phyloP scores from a whole-genome alignment of 768 basidiomycete genomes.

The Mycena latifolia region DNA sequence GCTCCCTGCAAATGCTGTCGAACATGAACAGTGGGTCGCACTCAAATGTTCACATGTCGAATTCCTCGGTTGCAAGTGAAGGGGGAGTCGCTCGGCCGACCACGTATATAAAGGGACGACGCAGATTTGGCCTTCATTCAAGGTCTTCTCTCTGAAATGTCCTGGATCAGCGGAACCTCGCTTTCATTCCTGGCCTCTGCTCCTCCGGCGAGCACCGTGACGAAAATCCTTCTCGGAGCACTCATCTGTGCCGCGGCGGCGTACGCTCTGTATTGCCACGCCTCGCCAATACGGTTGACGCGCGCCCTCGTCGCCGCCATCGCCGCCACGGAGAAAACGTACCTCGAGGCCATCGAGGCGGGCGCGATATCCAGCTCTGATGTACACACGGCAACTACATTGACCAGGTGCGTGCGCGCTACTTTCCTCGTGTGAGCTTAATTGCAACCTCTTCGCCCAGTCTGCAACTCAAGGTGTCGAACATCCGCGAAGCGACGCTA shows the following conservation, averaged over 20 bases:
- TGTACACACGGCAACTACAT: neutral
- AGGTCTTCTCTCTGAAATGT: neutral
- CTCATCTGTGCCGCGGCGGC: neutral
- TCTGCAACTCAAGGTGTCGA: neutral
- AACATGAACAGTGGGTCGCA: no score
- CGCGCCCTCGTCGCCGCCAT: neutral
- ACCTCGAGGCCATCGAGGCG: no score
- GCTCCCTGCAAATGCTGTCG: no score
- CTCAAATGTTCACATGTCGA: no score
- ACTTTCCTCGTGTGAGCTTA: neutral
- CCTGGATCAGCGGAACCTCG: neutral
- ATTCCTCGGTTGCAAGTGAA: no score
- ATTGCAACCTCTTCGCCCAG: neutral
- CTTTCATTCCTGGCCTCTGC: neutral
- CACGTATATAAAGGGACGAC: no score
- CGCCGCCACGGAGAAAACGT: neutral
- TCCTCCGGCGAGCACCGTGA: neutral
- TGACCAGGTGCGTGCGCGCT: neutral
- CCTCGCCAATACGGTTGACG: neutral
- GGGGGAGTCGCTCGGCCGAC: no score
- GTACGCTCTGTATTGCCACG: neutral
- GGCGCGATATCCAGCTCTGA: neutral
- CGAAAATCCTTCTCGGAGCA: neutral
- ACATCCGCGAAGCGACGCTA: slow-evolving; percentile 1
- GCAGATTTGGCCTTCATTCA: no score